Evolutionary conservation across 2,329 filamentous ascomycete species (phyloP), one percentile per base, ranked within the genome.

Genomic region (Scytalidium sp.): DNA sequence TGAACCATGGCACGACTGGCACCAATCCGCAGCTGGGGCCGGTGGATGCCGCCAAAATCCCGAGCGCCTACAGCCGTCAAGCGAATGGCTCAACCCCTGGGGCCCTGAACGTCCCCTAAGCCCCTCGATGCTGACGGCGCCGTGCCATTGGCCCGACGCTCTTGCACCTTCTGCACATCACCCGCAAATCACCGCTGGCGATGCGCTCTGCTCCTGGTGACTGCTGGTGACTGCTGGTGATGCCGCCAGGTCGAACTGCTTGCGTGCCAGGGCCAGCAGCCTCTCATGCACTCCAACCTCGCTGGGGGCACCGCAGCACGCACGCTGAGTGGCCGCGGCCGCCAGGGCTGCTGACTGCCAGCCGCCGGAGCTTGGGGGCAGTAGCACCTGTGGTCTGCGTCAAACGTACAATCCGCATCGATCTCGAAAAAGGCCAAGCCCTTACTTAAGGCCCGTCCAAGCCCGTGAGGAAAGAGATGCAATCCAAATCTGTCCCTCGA

Each of bases 401-500:
- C n/a, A n/a, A n/a, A n/a, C n/a, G n/a, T n/a, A n/a, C n/a, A n/a
- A n/a, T n/a, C n/a, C n/a, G n/a, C n/a, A n/a, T n/a, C n/a, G n/a
- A n/a, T n/a, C n/a, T n/a, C n/a, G n/a, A n/a, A n/a, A n/a, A n/a
- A n/a, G n/a, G n/a, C n/a, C n/a, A n/a, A n/a, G n/a, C n/a, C 27
- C 13, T 40, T 36, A 13, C 19, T 9, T 29, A 29, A 10, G 25
- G 13, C 13, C 47, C 40, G 47, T n/a, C 32, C 21, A 45, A 20
- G 15, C 25, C 13, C 46, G 46, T 43, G 46, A 49, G 43, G 49
- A 52, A 41, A 43, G 21, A 36, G 50, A 42, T 49, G 45, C 25
- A 46, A 40, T 41, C 50, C 46, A 49, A 43, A 43, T 47, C 45
- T 46, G 50, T 41, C n/a, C 25, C 44, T 50, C 19, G 20, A 11